A percentile compares a stretch with the other conserved stretches of the same genome.
These are phyloP conservation scores for Suhomyces vadensis DNA, from an alignment of 805 yeast genomes.

Conservation along the genomic window DNA sequence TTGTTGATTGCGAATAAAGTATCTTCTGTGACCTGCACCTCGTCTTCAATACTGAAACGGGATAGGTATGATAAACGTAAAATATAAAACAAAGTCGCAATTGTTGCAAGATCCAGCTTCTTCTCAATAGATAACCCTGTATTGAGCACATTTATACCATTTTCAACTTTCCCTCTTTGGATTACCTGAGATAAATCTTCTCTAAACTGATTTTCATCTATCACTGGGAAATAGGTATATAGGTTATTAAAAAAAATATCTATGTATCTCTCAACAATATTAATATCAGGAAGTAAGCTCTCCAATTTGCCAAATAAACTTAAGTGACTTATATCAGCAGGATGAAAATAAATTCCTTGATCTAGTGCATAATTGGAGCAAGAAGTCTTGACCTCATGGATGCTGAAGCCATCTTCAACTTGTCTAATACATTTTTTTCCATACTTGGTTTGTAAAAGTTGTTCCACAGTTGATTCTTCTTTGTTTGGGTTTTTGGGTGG, in stretches of 20 bases:
- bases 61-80: constrained; percentile 18
- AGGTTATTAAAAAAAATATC: constrained; percentile 22
- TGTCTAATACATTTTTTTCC: constrained; percentile 6
- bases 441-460: constrained; percentile 2
- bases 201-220: constrained; percentile 26
- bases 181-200: constrained; percentile 12
- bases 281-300: constrained; percentile 13
- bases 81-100: constrained; percentile 17
- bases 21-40: background rate
- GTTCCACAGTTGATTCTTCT: background rate
- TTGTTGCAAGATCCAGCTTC: constrained; percentile 15
- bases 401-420: constrained; percentile 3
- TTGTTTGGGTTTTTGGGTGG: constrained; percentile 2
- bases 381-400: constrained; percentile 5
- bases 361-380: constrained; percentile 11
- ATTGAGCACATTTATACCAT: background rate
- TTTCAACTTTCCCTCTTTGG: constrained; percentile 11
- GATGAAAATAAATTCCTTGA: constrained; percentile 12
- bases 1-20: constrained; percentile 6
- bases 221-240: constrained; percentile 27
- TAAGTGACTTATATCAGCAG: background rate
- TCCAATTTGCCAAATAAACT: constrained; percentile 6
- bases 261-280: constrained; percentile 13
- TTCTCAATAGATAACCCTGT: background rate
- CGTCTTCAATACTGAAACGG: constrained; percentile 8